A percentile compares a stretch with the other conserved stretches of the same genome.
These are phyloP conservation scores for Pseudomassariella vexata DNA, from an alignment of 2,329 filamentous ascomycete genomes.

Conservation along the genomic window DNA sequence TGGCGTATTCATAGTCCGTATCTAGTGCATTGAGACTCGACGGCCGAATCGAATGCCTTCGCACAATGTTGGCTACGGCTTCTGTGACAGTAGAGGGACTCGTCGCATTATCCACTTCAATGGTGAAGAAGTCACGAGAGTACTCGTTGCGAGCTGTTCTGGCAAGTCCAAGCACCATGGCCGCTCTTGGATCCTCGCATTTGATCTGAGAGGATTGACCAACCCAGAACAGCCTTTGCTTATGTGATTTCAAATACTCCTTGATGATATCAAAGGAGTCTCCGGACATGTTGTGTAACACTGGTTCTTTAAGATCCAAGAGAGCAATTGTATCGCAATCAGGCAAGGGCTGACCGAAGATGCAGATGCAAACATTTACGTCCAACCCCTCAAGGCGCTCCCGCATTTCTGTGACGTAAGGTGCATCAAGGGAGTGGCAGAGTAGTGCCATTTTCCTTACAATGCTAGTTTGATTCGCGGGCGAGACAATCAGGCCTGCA, in stretches of 20 bases:
- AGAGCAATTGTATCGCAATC: not conserved
- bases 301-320: not conserved
- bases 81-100: not conserved
- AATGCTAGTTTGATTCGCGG: not conserved
- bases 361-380: no score
- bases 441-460: conserved; percentile 1
- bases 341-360: conserved; percentile 2
- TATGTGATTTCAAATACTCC: not conserved
- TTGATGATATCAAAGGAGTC: not conserved
- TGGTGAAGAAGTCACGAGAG: not conserved
- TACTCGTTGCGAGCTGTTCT: conserved; percentile 1
- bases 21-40: not conserved
- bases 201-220: not conserved
- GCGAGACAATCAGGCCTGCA: not conserved
- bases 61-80: not conserved
- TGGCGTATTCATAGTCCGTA: conserved; percentile 1
- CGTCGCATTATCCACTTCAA: conserved; percentile 1
- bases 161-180: conserved; percentile 1
- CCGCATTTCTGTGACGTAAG: no score
- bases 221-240: conserved; percentile 1
- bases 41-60: not conserved
- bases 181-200: not conserved
- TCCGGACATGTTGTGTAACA: no score
- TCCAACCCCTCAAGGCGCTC: no score
- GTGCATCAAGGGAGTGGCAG: not conserved